Conservation (phyloP, 163 green algal species). For the Volvox carteri region DNA sequence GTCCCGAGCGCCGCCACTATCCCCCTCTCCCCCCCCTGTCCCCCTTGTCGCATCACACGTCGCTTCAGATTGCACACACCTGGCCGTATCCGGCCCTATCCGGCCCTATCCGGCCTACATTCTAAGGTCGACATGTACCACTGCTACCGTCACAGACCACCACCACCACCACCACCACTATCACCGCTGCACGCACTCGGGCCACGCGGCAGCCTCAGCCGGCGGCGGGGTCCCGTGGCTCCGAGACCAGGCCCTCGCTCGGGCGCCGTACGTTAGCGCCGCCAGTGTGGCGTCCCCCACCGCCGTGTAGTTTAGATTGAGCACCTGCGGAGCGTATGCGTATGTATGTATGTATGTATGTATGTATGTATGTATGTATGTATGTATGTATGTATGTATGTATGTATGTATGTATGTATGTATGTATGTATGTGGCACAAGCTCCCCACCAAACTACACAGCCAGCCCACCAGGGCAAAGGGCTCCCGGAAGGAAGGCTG, state of each 20-base stretch:
- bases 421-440: neutral
- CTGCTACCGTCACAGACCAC: no score
- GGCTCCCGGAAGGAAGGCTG: no score
- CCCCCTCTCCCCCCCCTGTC: no score
- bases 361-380: neutral
- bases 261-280: constrained; percentile 32
- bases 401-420: neutral
- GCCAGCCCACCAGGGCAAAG: neutral
- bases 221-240: neutral
- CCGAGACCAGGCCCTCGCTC: neutral
- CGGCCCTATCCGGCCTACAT: no score
- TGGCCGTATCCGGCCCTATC: no score
- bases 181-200: constrained; percentile 35
- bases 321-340: neutral
- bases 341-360: neutral
- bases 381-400: neutral
- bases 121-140: no score
- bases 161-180: no score
- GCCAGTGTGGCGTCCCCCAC: constrained; percentile 34
- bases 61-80: no score
- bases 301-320: constrained; percentile 34
- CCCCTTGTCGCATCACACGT: no score
- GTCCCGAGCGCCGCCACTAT: no score
- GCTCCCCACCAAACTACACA: neutral
- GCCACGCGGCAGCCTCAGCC: constrained; percentile 6